A percentile compares a stretch with the other conserved stretches of the same genome.
Evolutionary conservation across 768 basidiomycete genomes (phyloP).

Genomic region (Lactarius quietus): DNA sequence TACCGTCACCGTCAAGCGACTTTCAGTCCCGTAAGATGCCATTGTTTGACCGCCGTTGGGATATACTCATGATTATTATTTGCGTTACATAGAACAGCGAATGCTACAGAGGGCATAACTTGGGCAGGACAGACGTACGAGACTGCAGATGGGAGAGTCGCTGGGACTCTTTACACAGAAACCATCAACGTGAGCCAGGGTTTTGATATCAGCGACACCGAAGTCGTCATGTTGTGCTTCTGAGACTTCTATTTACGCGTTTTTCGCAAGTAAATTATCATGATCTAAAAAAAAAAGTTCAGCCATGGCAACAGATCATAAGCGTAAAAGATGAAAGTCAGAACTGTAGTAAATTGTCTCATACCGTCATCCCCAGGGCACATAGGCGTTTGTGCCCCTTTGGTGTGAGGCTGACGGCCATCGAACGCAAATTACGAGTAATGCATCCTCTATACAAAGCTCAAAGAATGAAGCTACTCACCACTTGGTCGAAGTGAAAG

Average conservation of each 20-base stretch:
- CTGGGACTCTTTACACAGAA: constrained; percentile 36
- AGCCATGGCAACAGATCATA: not conserved
- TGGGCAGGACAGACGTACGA: constrained; percentile 62
- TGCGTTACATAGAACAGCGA: constrained; percentile 39
- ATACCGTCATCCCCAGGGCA: constrained; percentile 62
- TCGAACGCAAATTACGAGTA: constrained; percentile 91
- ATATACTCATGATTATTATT: not conserved
- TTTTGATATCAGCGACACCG: constrained; percentile 46
- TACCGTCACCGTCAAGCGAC: constrained; percentile 45
- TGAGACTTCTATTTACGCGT: not conserved
- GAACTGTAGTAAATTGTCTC: constrained; percentile 60
- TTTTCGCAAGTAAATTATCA: not conserved
- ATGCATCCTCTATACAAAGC: constrained; percentile 47
- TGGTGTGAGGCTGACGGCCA: constrained; percentile 51
- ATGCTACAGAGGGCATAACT: constrained; percentile 47
- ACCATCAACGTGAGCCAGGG: constrained; percentile 35
- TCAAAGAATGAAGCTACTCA: constrained; percentile 28
- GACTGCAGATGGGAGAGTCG: constrained; percentile 42
- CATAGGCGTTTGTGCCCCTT: constrained; percentile 71
- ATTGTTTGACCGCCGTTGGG: not conserved
- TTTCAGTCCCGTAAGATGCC: constrained; percentile 44
- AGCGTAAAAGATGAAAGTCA: constrained; percentile 37
- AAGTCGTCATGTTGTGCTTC: constrained; percentile 45
- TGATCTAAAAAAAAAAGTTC: not conserved
- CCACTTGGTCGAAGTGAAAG: constrained; percentile 2